These are phyloP conservation scores for Trichophaea hybrida DNA, from an alignment of 2,329 filamentous ascomycete species.

Conservation along the genomic window DNA sequence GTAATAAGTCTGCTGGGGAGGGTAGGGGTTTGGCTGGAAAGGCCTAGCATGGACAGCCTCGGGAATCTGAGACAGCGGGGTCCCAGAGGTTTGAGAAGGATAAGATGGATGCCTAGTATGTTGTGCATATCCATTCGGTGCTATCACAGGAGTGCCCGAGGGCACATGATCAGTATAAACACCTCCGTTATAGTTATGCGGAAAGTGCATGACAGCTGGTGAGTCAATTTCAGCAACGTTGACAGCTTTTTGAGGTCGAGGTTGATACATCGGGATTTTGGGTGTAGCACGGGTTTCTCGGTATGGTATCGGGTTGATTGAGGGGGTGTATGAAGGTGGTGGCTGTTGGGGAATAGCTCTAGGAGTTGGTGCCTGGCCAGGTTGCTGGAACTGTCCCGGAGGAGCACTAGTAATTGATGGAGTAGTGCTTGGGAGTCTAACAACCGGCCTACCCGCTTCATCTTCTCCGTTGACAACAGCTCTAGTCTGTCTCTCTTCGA, in stretches of 20 bases:
- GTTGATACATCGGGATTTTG: slow-evolving; percentile 70
- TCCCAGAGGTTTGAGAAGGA: slow-evolving; percentile 23
- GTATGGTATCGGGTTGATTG: slow-evolving; percentile 40
- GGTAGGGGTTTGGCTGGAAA: slow-evolving; percentile 18
- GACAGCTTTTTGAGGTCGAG: slow-evolving; percentile 83
- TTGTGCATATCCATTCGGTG: slow-evolving; percentile 21
- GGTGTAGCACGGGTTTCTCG: slow-evolving; percentile 46
- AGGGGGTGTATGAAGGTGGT: slow-evolving; percentile 29
- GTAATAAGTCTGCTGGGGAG: slow-evolving; percentile 31
- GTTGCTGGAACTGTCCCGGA: slow-evolving; percentile 8
- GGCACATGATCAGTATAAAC: slow-evolving; percentile 27
- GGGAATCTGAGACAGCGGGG: slow-evolving; percentile 31
- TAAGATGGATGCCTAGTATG: slow-evolving; percentile 11
- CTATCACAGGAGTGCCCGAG: slow-evolving; percentile 20
- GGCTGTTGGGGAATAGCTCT: slow-evolving; percentile 23
- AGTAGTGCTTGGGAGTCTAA: slow-evolving; percentile 17
- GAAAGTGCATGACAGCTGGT: slow-evolving; percentile 45
- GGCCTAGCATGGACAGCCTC: slow-evolving; percentile 22
- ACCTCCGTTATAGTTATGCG: slow-evolving; percentile 39
- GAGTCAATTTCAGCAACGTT: slow-evolving; percentile 88
- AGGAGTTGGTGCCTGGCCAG: slow-evolving; percentile 21
- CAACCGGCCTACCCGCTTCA: slow-evolving; percentile 14
- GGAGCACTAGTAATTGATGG: slow-evolving; percentile 7
- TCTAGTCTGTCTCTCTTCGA: slow-evolving; percentile 1
- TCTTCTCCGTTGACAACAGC: slow-evolving; percentile 1